Evolutionary conservation across 768 basidiomycete genomes (phyloP).

Genomic region (Russula virescens): DNA sequence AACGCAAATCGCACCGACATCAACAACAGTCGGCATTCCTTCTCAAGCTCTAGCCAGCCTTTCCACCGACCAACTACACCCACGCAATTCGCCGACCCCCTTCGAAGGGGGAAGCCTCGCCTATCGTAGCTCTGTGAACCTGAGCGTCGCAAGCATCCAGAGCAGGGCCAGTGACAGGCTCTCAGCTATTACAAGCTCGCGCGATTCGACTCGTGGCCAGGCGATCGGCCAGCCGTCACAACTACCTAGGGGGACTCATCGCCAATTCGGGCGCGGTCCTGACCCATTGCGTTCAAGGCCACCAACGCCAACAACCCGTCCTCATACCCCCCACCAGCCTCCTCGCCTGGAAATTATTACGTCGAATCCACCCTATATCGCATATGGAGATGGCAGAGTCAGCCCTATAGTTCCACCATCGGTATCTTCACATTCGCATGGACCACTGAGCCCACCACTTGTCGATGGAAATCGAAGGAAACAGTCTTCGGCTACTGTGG

Average conservation of each 20-base stretch:
- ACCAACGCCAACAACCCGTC: background rate
- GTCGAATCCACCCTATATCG: background rate
- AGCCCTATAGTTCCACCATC: background rate
- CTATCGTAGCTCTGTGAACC: conserved; percentile 1
- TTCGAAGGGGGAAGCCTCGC: background rate
- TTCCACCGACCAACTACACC: background rate
- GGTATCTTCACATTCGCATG: background rate
- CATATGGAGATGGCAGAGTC: background rate
- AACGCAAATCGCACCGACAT: background rate
- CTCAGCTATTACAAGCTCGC: background rate
- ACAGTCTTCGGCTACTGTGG: background rate
- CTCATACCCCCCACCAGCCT: background rate
- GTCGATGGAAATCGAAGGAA: background rate
- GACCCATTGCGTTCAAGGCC: background rate
- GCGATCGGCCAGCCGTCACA: background rate
- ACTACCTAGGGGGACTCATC: conserved; percentile 1
- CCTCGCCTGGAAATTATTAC: background rate
- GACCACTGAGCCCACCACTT: background rate
- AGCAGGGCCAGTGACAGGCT: conserved; percentile 7
- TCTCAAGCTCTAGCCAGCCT: background rate
- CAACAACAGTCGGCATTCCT: background rate
- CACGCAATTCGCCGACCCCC: background rate
- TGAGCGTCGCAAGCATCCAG: background rate
- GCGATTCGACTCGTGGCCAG: background rate
- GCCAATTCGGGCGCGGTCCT: conserved; percentile 1